Conservation (phyloP, 768 basidiomycete species). For the Mycena indigotica region DNA sequence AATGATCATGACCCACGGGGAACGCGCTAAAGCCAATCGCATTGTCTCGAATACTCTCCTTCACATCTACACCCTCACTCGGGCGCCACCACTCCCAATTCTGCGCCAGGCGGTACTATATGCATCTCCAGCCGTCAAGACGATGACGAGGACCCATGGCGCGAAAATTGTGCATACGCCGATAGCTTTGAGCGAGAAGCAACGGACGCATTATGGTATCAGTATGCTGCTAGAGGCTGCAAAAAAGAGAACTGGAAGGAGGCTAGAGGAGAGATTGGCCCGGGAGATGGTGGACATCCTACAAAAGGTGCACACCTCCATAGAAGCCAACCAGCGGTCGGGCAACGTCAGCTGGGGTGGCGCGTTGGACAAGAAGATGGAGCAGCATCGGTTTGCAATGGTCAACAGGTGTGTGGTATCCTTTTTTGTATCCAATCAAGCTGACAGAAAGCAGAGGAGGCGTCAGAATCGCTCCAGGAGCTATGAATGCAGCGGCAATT, state of each 20-base stretch:
- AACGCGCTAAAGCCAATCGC: slow-evolving; percentile 60
- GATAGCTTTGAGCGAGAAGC: slow-evolving; percentile 75
- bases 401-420: slow-evolving; percentile 67
- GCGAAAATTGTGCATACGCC: slow-evolving; percentile 72
- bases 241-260: slow-evolving; percentile 56
- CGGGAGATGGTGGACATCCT: slow-evolving; percentile 74
- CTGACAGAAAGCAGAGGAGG: slow-evolving; percentile 10
- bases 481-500: neutral
- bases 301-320: slow-evolving; percentile 40
- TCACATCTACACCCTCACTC: slow-evolving; percentile 72
- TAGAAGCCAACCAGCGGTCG: neutral
- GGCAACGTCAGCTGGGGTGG: slow-evolving; percentile 40
- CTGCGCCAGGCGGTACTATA: slow-evolving; percentile 69
- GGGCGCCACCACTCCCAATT: slow-evolving; percentile 78
- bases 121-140: slow-evolving; percentile 72
- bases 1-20: slow-evolving; percentile 63
- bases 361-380: slow-evolving; percentile 62
- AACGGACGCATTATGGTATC: slow-evolving; percentile 71
- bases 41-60: slow-evolving; percentile 64
- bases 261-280: slow-evolving; percentile 71
- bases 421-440: neutral
- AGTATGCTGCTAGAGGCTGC: slow-evolving; percentile 70
- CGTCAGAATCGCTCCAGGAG: slow-evolving; percentile 7
- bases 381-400: slow-evolving; percentile 69
- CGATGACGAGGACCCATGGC: slow-evolving; percentile 56